phyloP scores from a whole-genome alignment of 495 filamentous ascomycete genomes.

The Talaromyces thailandensis region DNA sequence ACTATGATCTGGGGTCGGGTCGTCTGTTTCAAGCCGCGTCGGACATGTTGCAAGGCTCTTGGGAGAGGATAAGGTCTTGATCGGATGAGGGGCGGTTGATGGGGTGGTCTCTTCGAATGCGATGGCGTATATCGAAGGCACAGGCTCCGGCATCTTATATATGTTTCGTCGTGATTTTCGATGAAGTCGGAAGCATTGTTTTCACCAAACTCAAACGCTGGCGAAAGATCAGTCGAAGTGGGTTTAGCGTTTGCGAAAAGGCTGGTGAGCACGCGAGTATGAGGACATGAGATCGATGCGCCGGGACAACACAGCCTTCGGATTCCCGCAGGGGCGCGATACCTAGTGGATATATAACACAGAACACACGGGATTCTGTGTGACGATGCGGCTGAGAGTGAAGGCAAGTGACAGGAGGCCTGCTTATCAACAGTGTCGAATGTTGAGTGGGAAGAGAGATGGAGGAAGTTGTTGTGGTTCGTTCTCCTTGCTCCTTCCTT shows the following conservation, averaged over 20 bases:
- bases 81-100: slow-evolving; percentile 12
- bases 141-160: slow-evolving; percentile 4
- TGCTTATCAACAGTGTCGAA: neutral
- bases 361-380: neutral
- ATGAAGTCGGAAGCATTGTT: neutral
- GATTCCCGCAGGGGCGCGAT: neutral
- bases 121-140: neutral
- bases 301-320: neutral
- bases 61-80: neutral
- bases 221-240: neutral
- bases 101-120: slow-evolving; percentile 20
- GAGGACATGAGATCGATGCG: neutral
- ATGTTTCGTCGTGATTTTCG: neutral
- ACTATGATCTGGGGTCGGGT: neutral
- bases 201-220: neutral
- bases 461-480: neutral
- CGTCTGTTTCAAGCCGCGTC: neutral
- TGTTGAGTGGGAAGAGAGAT: neutral
- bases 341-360: neutral
- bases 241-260: neutral
- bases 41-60: neutral
- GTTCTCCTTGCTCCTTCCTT: neutral
- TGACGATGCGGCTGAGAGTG: neutral
- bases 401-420: neutral
- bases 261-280: neutral